Percentiles rank a stretch among this genome's conserved stretches.
phyloP scores from a whole-genome alignment of 2,329 filamentous ascomycete genomes.

The Zymoseptoria pseudotritici region DNA sequence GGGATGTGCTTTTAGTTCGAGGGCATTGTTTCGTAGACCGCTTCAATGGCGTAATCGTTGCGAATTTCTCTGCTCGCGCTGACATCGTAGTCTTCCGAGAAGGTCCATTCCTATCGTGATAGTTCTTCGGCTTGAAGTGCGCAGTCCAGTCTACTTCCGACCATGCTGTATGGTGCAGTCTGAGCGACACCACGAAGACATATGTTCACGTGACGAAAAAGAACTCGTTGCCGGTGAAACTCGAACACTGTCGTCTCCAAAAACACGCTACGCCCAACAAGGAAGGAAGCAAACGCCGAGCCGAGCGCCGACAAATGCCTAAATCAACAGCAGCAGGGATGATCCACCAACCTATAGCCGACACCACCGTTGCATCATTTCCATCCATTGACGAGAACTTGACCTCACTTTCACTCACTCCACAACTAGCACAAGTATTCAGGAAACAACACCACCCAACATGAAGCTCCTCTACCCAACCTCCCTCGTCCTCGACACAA shows the following conservation, averaged over 20 bases:
- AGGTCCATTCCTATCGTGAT: too few relatives aligned
- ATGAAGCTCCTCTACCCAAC: slow-evolving; percentile 64
- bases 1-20: too few relatives aligned
- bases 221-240: background rate
- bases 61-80: too few relatives aligned
- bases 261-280: background rate
- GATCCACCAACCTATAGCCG: background rate
- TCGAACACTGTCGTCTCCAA: background rate
- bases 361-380: background rate
- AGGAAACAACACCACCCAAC: slow-evolving; percentile 15
- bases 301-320: background rate
- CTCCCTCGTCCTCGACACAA: slow-evolving; percentile 50
- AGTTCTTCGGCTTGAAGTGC: too few relatives aligned
- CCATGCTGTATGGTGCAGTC: too few relatives aligned
- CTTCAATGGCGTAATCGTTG: too few relatives aligned
- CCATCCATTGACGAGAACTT: background rate
- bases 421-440: too few relatives aligned
- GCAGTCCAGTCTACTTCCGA: too few relatives aligned
- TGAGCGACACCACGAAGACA: too few relatives aligned
- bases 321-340: background rate
- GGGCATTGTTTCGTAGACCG: too few relatives aligned
- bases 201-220: background rate
- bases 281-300: background rate
- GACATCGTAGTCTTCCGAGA: too few relatives aligned
- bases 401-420: background rate